Conservation (phyloP, 352 stramenopile genomes). For the Peronosclerospora sorghi region DNA sequence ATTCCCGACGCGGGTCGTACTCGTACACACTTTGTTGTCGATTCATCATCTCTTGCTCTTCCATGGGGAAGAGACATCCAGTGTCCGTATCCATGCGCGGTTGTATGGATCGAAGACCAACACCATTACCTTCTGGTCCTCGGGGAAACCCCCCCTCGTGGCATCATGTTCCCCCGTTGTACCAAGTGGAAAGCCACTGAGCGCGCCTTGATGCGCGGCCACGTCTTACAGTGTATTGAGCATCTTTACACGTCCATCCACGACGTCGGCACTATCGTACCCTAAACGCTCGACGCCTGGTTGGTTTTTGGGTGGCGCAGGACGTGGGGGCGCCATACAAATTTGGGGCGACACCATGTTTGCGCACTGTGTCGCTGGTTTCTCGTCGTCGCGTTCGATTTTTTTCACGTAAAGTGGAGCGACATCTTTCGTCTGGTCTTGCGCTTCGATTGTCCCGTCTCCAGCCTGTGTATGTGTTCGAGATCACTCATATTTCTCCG, state of each 20-base stretch:
- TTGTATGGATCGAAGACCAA: conserved; percentile 19
- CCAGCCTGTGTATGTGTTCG: no score
- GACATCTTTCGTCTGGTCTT: conserved; percentile 13
- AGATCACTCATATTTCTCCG: no score
- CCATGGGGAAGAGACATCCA: conserved; percentile 38
- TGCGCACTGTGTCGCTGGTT: conserved; percentile 10
- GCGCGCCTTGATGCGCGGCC: conserved; percentile 37
- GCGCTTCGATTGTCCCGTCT: not conserved
- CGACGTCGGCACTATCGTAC: not conserved
- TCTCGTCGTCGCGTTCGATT: conserved; percentile 1
- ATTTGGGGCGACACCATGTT: conserved; percentile 39
- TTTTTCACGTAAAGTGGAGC: conserved; percentile 21
- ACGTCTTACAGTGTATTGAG: conserved; percentile 42
- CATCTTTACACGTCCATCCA: conserved; percentile 11
- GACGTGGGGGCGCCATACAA: conserved; percentile 63
- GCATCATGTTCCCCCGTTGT: conserved; percentile 40
- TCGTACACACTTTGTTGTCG: conserved; percentile 78
- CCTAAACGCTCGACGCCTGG: not conserved
- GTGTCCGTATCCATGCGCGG: conserved; percentile 58
- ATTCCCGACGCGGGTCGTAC: conserved; percentile 44
- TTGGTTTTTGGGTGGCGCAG: conserved; percentile 30
- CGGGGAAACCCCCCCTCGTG: no score
- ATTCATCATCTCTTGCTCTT: conserved; percentile 76
- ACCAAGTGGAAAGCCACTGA: conserved; percentile 53
- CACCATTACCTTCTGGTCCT: no score